A percentile compares a stretch with the other conserved stretches of the same genome.
Conservation (phyloP, 2,329 filamentous ascomycete species). For the Trichoderma atrobrunneum region DNA sequence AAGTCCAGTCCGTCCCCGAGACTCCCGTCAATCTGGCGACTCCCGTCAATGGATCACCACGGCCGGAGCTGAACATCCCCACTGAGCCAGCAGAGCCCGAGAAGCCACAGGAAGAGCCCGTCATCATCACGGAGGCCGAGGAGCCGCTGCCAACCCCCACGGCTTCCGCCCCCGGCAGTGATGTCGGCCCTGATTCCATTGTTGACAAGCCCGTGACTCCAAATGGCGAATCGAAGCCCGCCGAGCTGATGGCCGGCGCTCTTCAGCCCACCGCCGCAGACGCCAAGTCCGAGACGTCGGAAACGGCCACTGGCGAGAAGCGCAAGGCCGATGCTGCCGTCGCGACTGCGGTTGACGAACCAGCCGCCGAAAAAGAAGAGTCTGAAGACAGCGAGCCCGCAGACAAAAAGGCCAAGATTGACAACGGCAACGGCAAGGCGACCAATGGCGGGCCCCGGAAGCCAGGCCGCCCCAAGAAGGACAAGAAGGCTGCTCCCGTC, state of each 20-base stretch:
- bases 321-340: slow-evolving; percentile 36
- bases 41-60: slow-evolving; percentile 35
- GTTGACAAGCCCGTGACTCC: slow-evolving; percentile 15
- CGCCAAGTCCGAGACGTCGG: slow-evolving; percentile 2
- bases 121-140: slow-evolving; percentile 26
- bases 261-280: slow-evolving; percentile 8
- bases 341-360: slow-evolving; percentile 21
- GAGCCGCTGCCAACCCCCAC: slow-evolving; percentile 26
- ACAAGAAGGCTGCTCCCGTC: slow-evolving; percentile 34
- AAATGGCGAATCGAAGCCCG: slow-evolving; percentile 18
- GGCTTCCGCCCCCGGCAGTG: slow-evolving; percentile 25
- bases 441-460: slow-evolving; percentile 27
- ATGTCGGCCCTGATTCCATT: slow-evolving; percentile 19
- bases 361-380: slow-evolving; percentile 24
- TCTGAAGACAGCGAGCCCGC: slow-evolving; percentile 30
- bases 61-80: slow-evolving; percentile 35
- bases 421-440: slow-evolving; percentile 27
- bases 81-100: slow-evolving; percentile 28
- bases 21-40: slow-evolving; percentile 37
- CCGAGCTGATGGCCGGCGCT: slow-evolving; percentile 22
- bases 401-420: slow-evolving; percentile 43
- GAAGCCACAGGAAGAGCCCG: slow-evolving; percentile 28
- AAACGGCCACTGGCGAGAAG: slow-evolving; percentile 31
- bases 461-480: slow-evolving; percentile 33
- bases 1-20: slow-evolving; percentile 36